Percentiles rank a stretch among this genome's conserved stretches.
These are phyloP conservation scores for Trichoderma simmonsii DNA, from an alignment of 2,329 filamentous ascomycete genomes.

Conservation along the genomic window DNA sequence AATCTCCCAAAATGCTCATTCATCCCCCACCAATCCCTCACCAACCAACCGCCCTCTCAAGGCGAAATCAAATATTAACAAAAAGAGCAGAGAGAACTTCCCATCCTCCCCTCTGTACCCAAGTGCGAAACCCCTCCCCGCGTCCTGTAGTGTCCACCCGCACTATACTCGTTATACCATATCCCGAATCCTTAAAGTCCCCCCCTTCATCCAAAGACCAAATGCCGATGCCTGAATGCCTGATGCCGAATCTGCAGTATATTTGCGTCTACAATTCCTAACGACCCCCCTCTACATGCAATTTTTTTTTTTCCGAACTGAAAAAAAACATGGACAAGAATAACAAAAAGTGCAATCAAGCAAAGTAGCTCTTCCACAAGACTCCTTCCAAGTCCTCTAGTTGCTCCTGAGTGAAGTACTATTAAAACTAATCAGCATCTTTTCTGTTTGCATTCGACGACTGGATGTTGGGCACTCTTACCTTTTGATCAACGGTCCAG, in stretches of 20 bases:
- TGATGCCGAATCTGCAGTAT: neutral
- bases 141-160: neutral
- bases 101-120: neutral
- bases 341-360: conserved; percentile 43
- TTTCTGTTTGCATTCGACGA: neutral
- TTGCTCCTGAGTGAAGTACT: conserved; percentile 87
- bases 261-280: neutral
- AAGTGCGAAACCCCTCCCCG: neutral
- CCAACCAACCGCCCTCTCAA: neutral
- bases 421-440: neutral
- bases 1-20: neutral
- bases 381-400: conserved; percentile 94
- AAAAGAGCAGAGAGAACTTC: neutral
- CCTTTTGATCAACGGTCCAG: conserved; percentile 97
- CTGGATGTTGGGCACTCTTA: conserved; percentile 42
- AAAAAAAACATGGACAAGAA: neutral
- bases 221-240: neutral
- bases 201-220: neutral
- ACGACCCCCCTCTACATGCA: neutral
- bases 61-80: neutral
- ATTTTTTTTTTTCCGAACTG: neutral
- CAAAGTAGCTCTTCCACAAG: conserved; percentile 99
- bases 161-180: neutral
- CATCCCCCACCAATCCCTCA: neutral
- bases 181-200: neutral